Evolutionary conservation across 352 stramenopile species (phyloP), one percentile per base, ranked within the genome.

Genomic region (Phytophthora sojae): DNA sequence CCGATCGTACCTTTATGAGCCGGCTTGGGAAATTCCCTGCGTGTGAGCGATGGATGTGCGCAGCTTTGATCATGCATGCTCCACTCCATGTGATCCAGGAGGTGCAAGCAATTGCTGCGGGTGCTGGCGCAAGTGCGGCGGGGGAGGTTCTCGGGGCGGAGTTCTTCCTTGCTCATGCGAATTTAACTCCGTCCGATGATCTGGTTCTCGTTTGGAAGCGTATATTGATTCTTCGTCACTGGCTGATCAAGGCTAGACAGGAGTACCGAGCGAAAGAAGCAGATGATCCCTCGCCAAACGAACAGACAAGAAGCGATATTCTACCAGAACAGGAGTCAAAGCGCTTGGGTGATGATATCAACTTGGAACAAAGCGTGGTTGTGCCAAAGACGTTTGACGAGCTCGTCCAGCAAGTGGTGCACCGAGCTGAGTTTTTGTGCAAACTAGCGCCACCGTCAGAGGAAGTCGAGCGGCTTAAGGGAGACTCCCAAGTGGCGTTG

Each of bases 161-260:
- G 2, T 73, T 73, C 30, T 85, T 81, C 15, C 52, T 85, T 8
- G 79, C 88, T 26, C 73, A 89, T 6, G 76, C 85, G 12, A 68
- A 92, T 32, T 60, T 96, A 19, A 76, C 82, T 4, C 90, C 88
- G 6, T 96, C 90, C 0, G 81, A 93, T 51, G 90, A 95, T 47
- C 60, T 96, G 4, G 56, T 82, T 51, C 66, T 76, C 39, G 77
- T 96, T 19, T 96, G 90, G 90, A 94, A 94, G 61, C 81, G 82
- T 15, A 75, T 96, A 17, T 67, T 96, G n/a, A 84, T 82, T 64
- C 67, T 96, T 23, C 86, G 90, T 7, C 90, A 96, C 61, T 96
- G 90, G 90, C 44, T 96, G 14, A 95, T 96, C 37, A 94, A 94
- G 53, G 79, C 75, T 21, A 68, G 89, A 29, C 90, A 96, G 66